Percentiles rank a stretch among this genome's conserved stretches.
phyloP scores from a whole-genome alignment of 805 yeast species.

The Ogataea thermomethanolica region DNA sequence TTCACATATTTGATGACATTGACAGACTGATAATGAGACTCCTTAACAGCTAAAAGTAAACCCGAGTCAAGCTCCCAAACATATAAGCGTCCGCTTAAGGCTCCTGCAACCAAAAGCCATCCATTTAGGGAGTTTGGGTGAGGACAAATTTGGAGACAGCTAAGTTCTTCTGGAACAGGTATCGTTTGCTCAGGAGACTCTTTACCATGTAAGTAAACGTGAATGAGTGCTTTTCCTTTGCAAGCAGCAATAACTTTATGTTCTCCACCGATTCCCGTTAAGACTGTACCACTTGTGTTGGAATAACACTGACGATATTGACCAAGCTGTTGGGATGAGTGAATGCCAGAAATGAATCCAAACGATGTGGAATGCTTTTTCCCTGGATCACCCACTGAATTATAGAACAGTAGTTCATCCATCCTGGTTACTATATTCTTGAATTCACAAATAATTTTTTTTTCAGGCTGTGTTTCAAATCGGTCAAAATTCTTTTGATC shows the following conservation, averaged over 20 bases:
- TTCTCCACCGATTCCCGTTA: conserved; percentile 45
- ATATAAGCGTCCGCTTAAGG: conserved; percentile 71
- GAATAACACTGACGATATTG: conserved; percentile 53
- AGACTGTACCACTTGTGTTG: conserved; percentile 41
- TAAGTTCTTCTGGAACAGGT: conserved; percentile 78
- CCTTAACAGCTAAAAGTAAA: conserved; percentile 62
- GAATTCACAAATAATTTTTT: conserved; percentile 5
- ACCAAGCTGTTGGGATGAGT: conserved; percentile 45
- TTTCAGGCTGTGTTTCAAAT: conserved; percentile 7
- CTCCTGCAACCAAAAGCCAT: conserved; percentile 70
- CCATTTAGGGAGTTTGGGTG: conserved; percentile 26
- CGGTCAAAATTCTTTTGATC: neutral
- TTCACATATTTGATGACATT: conserved; percentile 58
- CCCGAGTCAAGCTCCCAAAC: conserved; percentile 88
- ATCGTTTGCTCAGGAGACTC: conserved; percentile 73
- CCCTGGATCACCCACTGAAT: conserved; percentile 43
- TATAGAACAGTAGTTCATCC: conserved; percentile 52
- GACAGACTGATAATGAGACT: conserved; percentile 80
- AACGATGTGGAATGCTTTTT: conserved; percentile 33
- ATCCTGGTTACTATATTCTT: conserved; percentile 22
- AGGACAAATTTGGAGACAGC: conserved; percentile 48
- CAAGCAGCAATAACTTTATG: conserved; percentile 62
- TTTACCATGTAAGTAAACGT: conserved; percentile 68
- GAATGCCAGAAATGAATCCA: conserved; percentile 41
- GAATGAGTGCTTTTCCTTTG: conserved; percentile 67